These are phyloP conservation scores for Candida glucosophila DNA, from an alignment of 1,139 yeast species.

Conservation along the genomic window DNA sequence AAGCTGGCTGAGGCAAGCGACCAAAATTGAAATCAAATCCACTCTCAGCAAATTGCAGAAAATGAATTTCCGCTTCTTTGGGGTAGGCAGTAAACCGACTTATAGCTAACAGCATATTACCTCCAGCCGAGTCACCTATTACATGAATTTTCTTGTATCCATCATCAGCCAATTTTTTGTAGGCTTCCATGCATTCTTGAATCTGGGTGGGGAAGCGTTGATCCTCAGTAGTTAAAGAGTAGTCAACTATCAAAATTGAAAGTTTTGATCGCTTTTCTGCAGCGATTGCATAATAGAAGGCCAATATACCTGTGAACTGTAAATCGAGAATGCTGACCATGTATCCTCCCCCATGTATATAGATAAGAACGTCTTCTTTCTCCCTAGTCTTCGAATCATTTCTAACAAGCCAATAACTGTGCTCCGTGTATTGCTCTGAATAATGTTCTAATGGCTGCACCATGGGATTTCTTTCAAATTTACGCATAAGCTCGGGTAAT, in stretches of 20 bases:
- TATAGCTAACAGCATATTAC: slow-evolving; percentile 23
- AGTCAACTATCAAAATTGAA: slow-evolving; percentile 29
- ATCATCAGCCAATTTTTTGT: slow-evolving; percentile 17
- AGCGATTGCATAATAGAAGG: slow-evolving; percentile 16
- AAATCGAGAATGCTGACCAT: slow-evolving; percentile 20
- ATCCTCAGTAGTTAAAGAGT: slow-evolving; percentile 23
- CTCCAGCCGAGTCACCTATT: slow-evolving; percentile 38
- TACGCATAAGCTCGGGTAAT: slow-evolving; percentile 6
- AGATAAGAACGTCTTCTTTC: slow-evolving; percentile 9
- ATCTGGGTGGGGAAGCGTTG: slow-evolving; percentile 31
- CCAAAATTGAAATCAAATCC: slow-evolving; percentile 12
- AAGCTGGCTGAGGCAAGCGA: slow-evolving; percentile 20
- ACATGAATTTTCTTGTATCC: slow-evolving; percentile 19
- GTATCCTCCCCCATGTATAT: slow-evolving; percentile 39
- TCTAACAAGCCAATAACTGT: slow-evolving; percentile 24
- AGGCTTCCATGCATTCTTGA: slow-evolving; percentile 23
- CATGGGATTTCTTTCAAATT: slow-evolving; percentile 8
- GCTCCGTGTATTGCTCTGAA: slow-evolving; percentile 17
- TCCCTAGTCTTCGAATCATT: slow-evolving; percentile 6
- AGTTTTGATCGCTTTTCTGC: slow-evolving; percentile 10
- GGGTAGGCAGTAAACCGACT: slow-evolving; percentile 17
- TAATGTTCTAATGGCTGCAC: slow-evolving; percentile 9
- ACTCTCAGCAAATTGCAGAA: slow-evolving; percentile 9
- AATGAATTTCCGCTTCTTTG: slow-evolving; percentile 2
- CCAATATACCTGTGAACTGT: slow-evolving; percentile 19